These are phyloP conservation scores for Sporothrix brasiliensis DNA, from an alignment of 2,329 filamentous ascomycete genomes.

Conservation along the genomic window DNA sequence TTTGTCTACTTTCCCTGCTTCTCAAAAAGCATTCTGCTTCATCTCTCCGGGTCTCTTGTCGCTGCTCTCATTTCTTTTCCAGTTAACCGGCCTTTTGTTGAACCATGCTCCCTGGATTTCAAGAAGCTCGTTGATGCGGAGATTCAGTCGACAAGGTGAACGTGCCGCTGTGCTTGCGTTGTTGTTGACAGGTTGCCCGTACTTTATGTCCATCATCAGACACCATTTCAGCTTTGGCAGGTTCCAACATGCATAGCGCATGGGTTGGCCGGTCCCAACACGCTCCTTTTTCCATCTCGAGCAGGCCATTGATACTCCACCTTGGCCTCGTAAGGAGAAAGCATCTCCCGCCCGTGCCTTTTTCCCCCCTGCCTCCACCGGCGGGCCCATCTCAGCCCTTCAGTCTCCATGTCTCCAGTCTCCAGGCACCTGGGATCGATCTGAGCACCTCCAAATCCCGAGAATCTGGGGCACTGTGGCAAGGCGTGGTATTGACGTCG, in stretches of 20 bases:
- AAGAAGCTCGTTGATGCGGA: background rate
- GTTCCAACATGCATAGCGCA: background rate
- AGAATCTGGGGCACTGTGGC: slow-evolving; percentile 10
- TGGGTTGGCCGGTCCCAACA: too few species aligned
- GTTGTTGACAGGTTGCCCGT: background rate
- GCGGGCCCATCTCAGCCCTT: background rate
- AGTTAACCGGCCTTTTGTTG: background rate
- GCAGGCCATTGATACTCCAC: slow-evolving; percentile 5
- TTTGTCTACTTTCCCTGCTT: background rate
- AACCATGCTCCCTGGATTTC: background rate
- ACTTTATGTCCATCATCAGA: background rate
- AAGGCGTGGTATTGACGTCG: background rate
- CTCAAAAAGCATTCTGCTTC: background rate
- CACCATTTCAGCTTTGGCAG: background rate
- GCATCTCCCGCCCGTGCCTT: background rate
- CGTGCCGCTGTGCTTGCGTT: background rate
- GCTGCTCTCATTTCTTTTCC: background rate
- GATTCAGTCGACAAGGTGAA: background rate
- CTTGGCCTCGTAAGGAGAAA: background rate
- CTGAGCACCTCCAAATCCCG: background rate
- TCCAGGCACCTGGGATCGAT: background rate
- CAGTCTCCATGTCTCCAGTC: background rate
- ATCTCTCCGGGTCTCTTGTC: background rate
- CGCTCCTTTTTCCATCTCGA: background rate
- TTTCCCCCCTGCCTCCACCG: background rate